Evolutionary conservation across 345 rosid species (phyloP), one percentile per base, ranked within the genome.

Genomic region (Eucalyptus sideroxylon): DNA sequence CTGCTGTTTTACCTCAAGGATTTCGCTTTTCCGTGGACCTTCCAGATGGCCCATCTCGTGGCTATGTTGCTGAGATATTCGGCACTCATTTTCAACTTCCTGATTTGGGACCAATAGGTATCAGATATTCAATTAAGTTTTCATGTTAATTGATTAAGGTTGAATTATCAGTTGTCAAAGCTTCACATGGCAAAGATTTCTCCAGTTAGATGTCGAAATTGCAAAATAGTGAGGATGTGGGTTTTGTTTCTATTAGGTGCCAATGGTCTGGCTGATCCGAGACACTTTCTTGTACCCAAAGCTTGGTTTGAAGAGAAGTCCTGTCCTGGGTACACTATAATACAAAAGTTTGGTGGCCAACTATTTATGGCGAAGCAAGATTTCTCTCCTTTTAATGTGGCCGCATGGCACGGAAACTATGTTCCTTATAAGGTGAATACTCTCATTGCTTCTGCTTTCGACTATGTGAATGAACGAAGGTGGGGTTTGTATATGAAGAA

Each of bases 351-450:
- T 91, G 99, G 98, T 17, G 99, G 99, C 45, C 97, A 95, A 89
- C 94, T 97, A 7, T 97, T 96, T 92, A 94, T 94, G 44, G 99
- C 99, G 9, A 97, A 89, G 88, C 99, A 98, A 93, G 99, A 97
- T 91, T 98, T 98, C 92, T 96, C 99, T 90, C 99, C 99, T 62
- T 98, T 98, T 91, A 98, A 98, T 90, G 98, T 96, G 11, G 98
- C 96, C 87, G 97, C 99, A 89, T 98, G 99, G 99, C 99, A 97
- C 93, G 99, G 99, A 90, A 97, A 97, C 91, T 97, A 97, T 90
- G 96, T 94, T 60, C 99, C 99, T 55, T 97, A 95, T 90, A 98
- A 98, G 97, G 99, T 95, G 88, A 88, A 88, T 93, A 5, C 31
- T 34, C 42, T 69, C 85, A 77, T 23, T 37, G 37, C 72, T 87